Evolutionary conservation across 768 basidiomycete genomes (phyloP).

Genomic region (Trametes sanguinea): DNA sequence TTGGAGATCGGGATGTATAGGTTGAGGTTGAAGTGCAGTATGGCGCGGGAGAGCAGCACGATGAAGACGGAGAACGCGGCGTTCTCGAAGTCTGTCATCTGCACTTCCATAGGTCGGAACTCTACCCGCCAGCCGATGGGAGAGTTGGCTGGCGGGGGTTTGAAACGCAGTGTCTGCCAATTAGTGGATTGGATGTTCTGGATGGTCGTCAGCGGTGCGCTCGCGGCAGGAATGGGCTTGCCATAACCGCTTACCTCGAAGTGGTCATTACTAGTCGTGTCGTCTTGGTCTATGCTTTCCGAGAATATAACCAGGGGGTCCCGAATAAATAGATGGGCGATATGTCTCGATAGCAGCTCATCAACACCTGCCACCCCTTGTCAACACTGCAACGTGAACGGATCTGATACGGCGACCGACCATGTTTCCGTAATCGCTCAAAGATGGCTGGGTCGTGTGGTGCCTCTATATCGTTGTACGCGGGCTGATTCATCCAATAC

Average conservation of each 20-base stretch:
- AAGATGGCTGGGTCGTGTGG: slow-evolving; percentile 80
- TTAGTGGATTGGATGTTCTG: slow-evolving; percentile 99
- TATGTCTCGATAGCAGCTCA: slow-evolving; percentile 82
- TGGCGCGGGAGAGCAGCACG: slow-evolving; percentile 91
- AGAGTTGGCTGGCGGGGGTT: slow-evolving; percentile 93
- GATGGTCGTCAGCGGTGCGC: neutral
- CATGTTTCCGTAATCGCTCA: slow-evolving; percentile 71
- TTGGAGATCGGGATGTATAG: slow-evolving; percentile 98
- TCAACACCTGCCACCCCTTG: slow-evolving; percentile 69
- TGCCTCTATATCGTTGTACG: slow-evolving; percentile 88
- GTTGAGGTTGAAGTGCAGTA: slow-evolving; percentile 88
- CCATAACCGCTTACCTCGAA: slow-evolving; percentile 68
- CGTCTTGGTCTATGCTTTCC: slow-evolving; percentile 92
- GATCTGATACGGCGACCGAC: slow-evolving; percentile 41
- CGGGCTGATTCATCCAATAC: slow-evolving; percentile 83
- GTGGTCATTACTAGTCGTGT: slow-evolving; percentile 84
- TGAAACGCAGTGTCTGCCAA: slow-evolving; percentile 99
- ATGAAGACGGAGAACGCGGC: slow-evolving; percentile 95
- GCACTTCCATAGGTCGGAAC: slow-evolving; percentile 98
- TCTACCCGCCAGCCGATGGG: slow-evolving; percentile 97
- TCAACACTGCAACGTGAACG: neutral
- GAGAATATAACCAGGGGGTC: slow-evolving; percentile 95
- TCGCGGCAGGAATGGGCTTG: neutral
- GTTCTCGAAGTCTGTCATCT: slow-evolving; percentile 98
- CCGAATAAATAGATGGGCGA: slow-evolving; percentile 95